These are phyloP conservation scores for Ceratocystis huliohia DNA, from an alignment of 2,329 filamentous ascomycete species.

Conservation along the genomic window DNA sequence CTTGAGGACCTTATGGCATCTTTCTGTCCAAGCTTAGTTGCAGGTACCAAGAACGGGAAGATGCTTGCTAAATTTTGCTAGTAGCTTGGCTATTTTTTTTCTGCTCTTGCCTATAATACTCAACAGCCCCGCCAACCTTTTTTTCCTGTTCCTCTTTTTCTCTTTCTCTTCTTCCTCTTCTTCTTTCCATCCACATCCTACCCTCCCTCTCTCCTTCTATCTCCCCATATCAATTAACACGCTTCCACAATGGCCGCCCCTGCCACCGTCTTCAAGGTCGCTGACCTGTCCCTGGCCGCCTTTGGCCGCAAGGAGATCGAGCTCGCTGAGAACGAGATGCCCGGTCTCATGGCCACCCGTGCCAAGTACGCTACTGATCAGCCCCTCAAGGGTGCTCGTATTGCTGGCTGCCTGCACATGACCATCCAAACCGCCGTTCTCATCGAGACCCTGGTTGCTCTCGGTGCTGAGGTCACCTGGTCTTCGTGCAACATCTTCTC, in stretches of 20 bases:
- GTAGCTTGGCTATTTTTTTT: neutral
- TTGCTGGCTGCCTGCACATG: slow-evolving; percentile 98
- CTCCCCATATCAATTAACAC: slow-evolving; percentile 21
- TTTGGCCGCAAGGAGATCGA: slow-evolving; percentile 99
- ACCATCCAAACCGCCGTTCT: slow-evolving; percentile 99
- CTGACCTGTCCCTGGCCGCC: slow-evolving; percentile 92
- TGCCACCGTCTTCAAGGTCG: slow-evolving; percentile 93
- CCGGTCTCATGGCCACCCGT: slow-evolving; percentile 92
- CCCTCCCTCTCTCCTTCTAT: slow-evolving; percentile 21
- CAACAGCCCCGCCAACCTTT: slow-evolving; percentile 13
- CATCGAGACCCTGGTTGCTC: slow-evolving; percentile 89
- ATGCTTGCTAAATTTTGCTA: slow-evolving; percentile 8
- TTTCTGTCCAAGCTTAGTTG: neutral
- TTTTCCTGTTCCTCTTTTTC: neutral
- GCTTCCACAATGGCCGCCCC: slow-evolving; percentile 53
- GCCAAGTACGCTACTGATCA: slow-evolving; percentile 84
- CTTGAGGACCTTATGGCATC: neutral
- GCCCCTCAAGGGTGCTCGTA: slow-evolving; percentile 85
- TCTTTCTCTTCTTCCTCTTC: slow-evolving; percentile 19
- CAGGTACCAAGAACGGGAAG: slow-evolving; percentile 9
- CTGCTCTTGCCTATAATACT: slow-evolving; percentile 6
- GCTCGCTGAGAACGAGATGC: slow-evolving; percentile 93
- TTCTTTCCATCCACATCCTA: slow-evolving; percentile 19
- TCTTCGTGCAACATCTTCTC: slow-evolving; percentile 99
- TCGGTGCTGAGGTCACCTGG: slow-evolving; percentile 98